Conservation (phyloP, 1,139 yeast species). For the Magnusiomyces suaveolens region DNA sequence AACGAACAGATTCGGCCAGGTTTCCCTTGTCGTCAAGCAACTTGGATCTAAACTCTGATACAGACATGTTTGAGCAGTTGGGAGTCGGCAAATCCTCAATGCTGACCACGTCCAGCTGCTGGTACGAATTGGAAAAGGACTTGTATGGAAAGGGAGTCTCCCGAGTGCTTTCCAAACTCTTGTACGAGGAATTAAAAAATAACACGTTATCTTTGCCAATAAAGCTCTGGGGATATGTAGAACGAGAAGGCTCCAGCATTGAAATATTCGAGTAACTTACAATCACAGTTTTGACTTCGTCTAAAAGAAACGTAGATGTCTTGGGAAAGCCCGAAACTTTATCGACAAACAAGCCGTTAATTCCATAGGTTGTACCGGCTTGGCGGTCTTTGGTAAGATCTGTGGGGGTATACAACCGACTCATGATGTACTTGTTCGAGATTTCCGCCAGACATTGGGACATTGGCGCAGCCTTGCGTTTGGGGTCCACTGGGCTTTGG, state of each 20-base stretch:
- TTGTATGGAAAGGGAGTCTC: background rate
- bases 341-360: slow-evolving; percentile 16
- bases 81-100: slow-evolving; percentile 2
- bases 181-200: slow-evolving; percentile 2
- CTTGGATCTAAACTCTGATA: background rate
- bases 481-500: background rate
- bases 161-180: too few species aligned
- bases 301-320: slow-evolving; percentile 37
- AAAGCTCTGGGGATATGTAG: background rate
- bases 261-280: slow-evolving; percentile 15
- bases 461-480: background rate
- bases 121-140: background rate
- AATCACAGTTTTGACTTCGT: slow-evolving; percentile 36
- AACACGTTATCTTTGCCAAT: background rate
- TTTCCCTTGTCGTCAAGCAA: slow-evolving; percentile 6
- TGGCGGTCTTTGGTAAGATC: slow-evolving; percentile 25
- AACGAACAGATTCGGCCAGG: slow-evolving; percentile 7
- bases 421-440: slow-evolving; percentile 15
- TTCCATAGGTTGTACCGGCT: slow-evolving; percentile 19
- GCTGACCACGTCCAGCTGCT: background rate
- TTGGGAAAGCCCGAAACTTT: slow-evolving; percentile 36
- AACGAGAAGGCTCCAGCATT: background rate
- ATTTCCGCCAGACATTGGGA: background rate
- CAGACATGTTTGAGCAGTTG: background rate
- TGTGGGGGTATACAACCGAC: slow-evolving; percentile 31